phyloP scores from a whole-genome alignment of 106 monocot species.

The Platanthera guangdongensis region DNA sequence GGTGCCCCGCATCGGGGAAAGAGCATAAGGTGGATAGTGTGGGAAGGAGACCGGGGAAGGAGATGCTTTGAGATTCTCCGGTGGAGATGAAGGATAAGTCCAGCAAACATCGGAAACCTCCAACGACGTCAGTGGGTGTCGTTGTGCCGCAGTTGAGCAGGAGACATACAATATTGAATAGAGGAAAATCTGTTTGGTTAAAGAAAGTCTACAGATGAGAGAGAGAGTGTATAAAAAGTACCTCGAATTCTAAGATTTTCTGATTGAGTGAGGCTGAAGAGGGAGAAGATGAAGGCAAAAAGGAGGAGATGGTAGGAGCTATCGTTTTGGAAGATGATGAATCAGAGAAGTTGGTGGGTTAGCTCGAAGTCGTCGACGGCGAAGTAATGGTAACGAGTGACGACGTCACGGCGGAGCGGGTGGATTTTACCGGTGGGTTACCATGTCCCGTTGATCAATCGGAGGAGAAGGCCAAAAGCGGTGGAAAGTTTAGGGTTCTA shows the following conservation, averaged over 20 bases:
- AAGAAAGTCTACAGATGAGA: not conserved
- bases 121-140: not conserved
- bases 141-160: slow-evolving; percentile 56
- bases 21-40: slow-evolving; percentile 62
- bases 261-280: not conserved
- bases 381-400: not conserved
- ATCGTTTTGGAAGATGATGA: not conserved
- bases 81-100: slow-evolving; percentile 37
- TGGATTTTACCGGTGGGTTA: too few relatives aligned
- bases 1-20: slow-evolving; percentile 36
- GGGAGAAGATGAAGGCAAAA: not conserved
- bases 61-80: slow-evolving; percentile 30
- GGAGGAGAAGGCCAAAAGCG: not conserved
- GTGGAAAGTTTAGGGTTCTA: not conserved
- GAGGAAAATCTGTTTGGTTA: not conserved
- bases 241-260: not conserved
- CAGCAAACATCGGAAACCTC: slow-evolving; percentile 34
- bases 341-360: not conserved
- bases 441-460: not conserved
- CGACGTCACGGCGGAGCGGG: not conserved
- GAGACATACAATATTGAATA: slow-evolving; percentile 12
- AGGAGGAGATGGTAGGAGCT: not conserved
- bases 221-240: not conserved
- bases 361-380: not conserved
- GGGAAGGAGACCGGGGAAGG: slow-evolving; percentile 34